Evolutionary conservation across 768 basidiomycete species (phyloP).

Genomic region (Glaciozyma martinii): DNA sequence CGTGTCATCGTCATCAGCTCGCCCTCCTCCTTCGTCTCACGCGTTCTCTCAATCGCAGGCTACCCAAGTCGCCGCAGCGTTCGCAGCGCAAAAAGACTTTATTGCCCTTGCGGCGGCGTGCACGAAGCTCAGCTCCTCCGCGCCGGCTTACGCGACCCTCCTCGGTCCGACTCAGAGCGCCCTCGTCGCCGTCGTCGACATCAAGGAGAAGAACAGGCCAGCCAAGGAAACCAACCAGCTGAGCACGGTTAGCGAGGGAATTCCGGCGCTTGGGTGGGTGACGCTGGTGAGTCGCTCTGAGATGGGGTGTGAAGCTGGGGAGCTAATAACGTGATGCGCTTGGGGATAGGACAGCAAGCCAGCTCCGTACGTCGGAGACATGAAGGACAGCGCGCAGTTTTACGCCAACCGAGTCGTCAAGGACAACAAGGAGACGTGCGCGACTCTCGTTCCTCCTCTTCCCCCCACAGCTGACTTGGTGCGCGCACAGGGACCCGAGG

Average conservation of each 20-base stretch:
- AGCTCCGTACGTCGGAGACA: conserved; percentile 63
- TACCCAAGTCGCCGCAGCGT: conserved; percentile 56
- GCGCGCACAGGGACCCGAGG: conserved; percentile 59
- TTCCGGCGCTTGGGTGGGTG: conserved; percentile 78
- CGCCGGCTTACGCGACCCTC: conserved; percentile 48
- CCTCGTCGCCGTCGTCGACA: conserved; percentile 65
- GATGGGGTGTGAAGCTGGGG: no score
- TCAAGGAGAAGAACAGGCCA: conserved; percentile 71
- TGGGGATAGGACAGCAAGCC: conserved; percentile 60
- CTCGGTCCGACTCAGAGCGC: conserved; percentile 60
- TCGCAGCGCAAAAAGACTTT: conserved; percentile 58
- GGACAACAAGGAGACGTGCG: conserved; percentile 86
- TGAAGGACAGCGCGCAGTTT: conserved; percentile 77
- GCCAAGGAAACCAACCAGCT: conserved; percentile 78
- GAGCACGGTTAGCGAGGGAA: conserved; percentile 70
- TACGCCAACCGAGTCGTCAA: conserved; percentile 84
- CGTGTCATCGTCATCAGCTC: conserved; percentile 1
- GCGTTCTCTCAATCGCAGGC: conserved; percentile 46
- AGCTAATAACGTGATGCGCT: not conserved
- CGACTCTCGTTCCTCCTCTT: conserved; percentile 4
- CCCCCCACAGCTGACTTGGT: not conserved
- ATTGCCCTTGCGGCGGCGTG: conserved; percentile 61
- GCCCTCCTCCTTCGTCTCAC: not conserved
- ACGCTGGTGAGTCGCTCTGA: conserved; percentile 58
- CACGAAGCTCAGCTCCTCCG: conserved; percentile 56